Percentiles rank a stretch among this genome's conserved stretches.
These are phyloP conservation scores for Ophiostoma angusticollis DNA, from an alignment of 2,329 filamentous ascomycete genomes.

Conservation along the genomic window DNA sequence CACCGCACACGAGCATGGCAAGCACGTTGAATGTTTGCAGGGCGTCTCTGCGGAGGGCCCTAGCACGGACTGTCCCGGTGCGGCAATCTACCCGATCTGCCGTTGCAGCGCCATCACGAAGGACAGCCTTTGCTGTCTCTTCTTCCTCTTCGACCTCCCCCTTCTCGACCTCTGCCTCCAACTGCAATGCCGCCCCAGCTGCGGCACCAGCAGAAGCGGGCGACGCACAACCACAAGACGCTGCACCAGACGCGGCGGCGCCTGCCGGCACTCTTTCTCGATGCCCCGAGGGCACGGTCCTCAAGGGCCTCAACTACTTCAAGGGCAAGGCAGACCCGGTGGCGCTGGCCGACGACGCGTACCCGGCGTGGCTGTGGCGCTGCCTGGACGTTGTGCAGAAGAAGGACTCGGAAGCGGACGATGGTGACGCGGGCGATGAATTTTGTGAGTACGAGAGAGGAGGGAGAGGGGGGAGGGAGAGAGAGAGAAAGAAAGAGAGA, in stretches of 20 bases:
- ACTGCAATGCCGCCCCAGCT: constrained; percentile 6
- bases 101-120: constrained; percentile 10
- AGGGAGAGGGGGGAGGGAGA: too few species aligned
- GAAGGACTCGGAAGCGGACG: constrained; percentile 28
- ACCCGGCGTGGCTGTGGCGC: constrained; percentile 70
- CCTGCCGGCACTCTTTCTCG: constrained; percentile 28
- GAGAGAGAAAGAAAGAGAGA: too few species aligned
- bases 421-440: constrained; percentile 52
- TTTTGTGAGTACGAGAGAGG: constrained; percentile 69
- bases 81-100: too few species aligned
- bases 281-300: constrained; percentile 53
- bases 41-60: constrained; percentile 37
- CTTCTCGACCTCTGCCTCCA: constrained; percentile 16
- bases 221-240: constrained; percentile 16
- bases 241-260: constrained; percentile 14
- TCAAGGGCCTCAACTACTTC: constrained; percentile 64
- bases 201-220: constrained; percentile 17
- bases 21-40: constrained; percentile 28
- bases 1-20: constrained; percentile 5
- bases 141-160: constrained; percentile 28
- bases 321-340: constrained; percentile 63
- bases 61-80: constrained; percentile 23
- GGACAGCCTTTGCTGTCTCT: constrained; percentile 7
- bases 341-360: constrained; percentile 60
- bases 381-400: constrained; percentile 52